phyloP scores from a whole-genome alignment of 2,329 filamentous ascomycete genomes.

The Bipolaris cookei region DNA sequence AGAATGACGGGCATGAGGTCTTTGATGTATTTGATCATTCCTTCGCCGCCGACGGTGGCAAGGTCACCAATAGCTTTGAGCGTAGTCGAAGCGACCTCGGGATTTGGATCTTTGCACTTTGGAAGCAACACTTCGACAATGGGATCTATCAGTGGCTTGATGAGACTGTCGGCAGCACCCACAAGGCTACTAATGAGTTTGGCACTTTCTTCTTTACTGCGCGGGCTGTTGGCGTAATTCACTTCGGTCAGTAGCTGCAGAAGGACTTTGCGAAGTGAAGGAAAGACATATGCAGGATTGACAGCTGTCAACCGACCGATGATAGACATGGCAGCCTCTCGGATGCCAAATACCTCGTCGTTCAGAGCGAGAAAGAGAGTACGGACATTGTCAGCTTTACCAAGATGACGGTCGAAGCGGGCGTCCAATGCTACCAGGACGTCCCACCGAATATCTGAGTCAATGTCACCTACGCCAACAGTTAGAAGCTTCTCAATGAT shows the following conservation, averaged over 20 bases:
- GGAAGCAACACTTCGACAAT: constrained; percentile 95
- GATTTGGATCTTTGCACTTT: constrained; percentile 83
- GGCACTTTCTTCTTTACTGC: constrained; percentile 96
- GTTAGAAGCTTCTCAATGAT: constrained; percentile 97
- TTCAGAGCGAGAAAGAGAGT: constrained; percentile 95
- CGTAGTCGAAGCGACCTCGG: constrained; percentile 92
- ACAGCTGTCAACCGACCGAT: constrained; percentile 89
- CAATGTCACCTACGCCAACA: constrained; percentile 88
- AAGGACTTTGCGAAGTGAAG: constrained; percentile 89
- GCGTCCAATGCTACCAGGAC: constrained; percentile 89
- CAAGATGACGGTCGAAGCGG: constrained; percentile 94
- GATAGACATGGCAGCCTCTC: constrained; percentile 94
- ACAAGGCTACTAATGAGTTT: constrained; percentile 91
- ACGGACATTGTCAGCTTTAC: constrained; percentile 95
- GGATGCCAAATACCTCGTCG: constrained; percentile 89
- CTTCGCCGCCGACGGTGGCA: constrained; percentile 89
- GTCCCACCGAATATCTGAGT: constrained; percentile 85
- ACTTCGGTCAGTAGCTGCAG: constrained; percentile 96
- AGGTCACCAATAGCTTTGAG: constrained; percentile 93
- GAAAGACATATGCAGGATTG: constrained; percentile 97
- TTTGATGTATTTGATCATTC: constrained; percentile 91
- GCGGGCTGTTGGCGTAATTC: constrained; percentile 90
- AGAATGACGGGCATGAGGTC: constrained; percentile 94
- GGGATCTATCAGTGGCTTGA: constrained; percentile 95
- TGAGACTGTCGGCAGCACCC: constrained; percentile 87